Evolutionary conservation across 176 grass and related monocot species (phyloP).

Genomic region (Coix lacrymajobi): DNA sequence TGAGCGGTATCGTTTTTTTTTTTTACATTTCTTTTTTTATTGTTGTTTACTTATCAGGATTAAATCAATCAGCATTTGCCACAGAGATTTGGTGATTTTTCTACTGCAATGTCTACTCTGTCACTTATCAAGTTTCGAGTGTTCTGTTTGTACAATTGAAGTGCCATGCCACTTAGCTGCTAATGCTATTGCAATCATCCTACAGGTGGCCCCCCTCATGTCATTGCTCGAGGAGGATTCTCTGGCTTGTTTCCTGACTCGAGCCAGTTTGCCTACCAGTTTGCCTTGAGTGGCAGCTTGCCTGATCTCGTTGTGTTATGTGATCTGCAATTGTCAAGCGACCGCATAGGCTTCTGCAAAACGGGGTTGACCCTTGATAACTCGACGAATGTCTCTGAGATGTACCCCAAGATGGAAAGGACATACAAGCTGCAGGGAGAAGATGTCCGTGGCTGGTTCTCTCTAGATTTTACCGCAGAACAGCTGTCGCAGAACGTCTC

Average conservation of each 20-base stretch:
- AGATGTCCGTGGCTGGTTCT: conserved; percentile 64
- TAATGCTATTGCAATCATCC: conserved; percentile 2
- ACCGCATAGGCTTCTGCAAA: conserved; percentile 56
- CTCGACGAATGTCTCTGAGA: conserved; percentile 41
- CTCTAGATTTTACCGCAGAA: conserved; percentile 69
- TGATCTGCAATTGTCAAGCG: conserved; percentile 64
- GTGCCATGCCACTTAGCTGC: not conserved
- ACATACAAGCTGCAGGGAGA: conserved; percentile 49
- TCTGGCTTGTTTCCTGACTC: conserved; percentile 81
- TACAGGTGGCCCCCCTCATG: conserved; percentile 51
- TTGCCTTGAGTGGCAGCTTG: conserved; percentile 43
- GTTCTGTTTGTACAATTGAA: not conserved
- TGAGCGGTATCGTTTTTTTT: conserved; percentile 38
- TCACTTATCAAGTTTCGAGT: not conserved
- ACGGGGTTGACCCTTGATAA: conserved; percentile 57
- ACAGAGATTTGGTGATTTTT: not conserved
- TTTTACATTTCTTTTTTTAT: not conserved
- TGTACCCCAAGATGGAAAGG: conserved; percentile 52
- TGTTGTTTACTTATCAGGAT: conserved; percentile 6
- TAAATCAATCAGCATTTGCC: not conserved
- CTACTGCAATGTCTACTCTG: not conserved
- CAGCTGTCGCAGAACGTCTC: conserved; percentile 63
- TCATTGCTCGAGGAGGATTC: conserved; percentile 79
- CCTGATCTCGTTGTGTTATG: conserved; percentile 51
- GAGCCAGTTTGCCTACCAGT: conserved; percentile 52